Evolutionary conservation across 345 rosid species (phyloP), one percentile per base, ranked within the genome.

Genomic region (Tarenaya hassleriana): DNA sequence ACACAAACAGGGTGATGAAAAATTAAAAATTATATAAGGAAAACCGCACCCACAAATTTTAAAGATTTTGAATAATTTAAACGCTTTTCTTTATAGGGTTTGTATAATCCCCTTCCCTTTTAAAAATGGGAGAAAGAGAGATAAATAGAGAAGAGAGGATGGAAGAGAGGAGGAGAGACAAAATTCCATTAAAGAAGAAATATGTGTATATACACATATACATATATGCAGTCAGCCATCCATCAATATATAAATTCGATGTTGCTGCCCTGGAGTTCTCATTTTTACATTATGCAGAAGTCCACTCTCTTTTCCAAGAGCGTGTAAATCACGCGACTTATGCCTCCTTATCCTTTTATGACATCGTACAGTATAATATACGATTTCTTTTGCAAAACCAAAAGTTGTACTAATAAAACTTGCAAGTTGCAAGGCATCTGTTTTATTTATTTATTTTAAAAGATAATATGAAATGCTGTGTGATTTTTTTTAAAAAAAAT

Each of bases 81-180:
- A 5, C 59, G 37, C 41, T 50, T 58, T 64, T 37, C 9, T 43
- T 18, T 46, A 48, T 67, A 53, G 72, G 52, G 63, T 60, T 64
- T 55, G 46, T 50, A 40, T 48, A 56, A 29, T 46, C 44, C 50
- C 43, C 14, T 35, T 16, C 31, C 15, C 11, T 33, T 33, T 34
- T 7, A 7, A 20, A 9, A 24, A 56, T 5, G 10, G 15, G 24
- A 54, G 34, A 29, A n/a, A 33, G 64, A 44, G 56, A 49, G 54
- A 50, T 34, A 34, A 18, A 52, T 48, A 41, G 59, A 24, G 60
- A 37, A 57, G 58, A 56, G 63, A 55, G 43, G 67, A 61, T 55
- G 58, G 72, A 68, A 58, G 61, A 58, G 61, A 56, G 67, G 67
- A 55, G 58, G 60, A 66, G 60, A 66, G 54, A 67, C 54, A 67